Evolutionary conservation across 805 yeast species (phyloP), one percentile per base, ranked within the genome.

Genomic region (Tanozyma kutaoensis): DNA sequence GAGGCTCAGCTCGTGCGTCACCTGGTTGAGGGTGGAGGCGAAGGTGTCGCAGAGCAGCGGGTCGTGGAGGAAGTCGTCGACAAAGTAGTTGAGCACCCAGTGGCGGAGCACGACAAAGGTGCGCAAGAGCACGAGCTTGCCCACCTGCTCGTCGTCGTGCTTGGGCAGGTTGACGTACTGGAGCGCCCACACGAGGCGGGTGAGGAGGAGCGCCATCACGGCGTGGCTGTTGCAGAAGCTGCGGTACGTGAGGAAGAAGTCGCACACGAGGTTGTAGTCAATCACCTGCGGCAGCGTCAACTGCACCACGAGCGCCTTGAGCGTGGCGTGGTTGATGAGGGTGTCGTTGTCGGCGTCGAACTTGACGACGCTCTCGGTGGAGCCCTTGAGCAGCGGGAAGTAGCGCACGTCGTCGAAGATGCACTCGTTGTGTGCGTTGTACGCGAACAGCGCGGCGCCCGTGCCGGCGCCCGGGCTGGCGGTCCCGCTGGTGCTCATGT

Each of bases 71-170:
- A 60, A 91, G 49, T 91, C 97, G 45, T 81, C 88, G 23, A 72
- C 64, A 42, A 84, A 91, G 48, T 81, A 86, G 49, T 86, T 88
- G 32, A 81, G 52, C 12, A 88, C 48, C 94, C 97, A 88, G 54
- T 82, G 94, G 42, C 96, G 69, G 23, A 91, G 40, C 16, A 79
- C 74, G 15, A 82, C 95, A 55, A 86, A 88, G 0, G 93, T 76
- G 40, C 97, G 63, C 20, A 86, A 66, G 9, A 81, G 57, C 2
- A 77, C 75, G 24, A 78, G 58, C 32, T 74, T 67, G 2, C 93
- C 93, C 3, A 65, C 43, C 33, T 61, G 44, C 7, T 15, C 17
- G 15, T 47, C 42, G 15, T 45, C 40, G n/a, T 40, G 43, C 14
- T 35, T 33, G 15, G 38, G 33, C 3, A 52, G 45, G 28, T 46